These are phyloP conservation scores for Colletotrichum scovillei DNA, from an alignment of 2,329 filamentous ascomycete genomes.

Conservation along the genomic window DNA sequence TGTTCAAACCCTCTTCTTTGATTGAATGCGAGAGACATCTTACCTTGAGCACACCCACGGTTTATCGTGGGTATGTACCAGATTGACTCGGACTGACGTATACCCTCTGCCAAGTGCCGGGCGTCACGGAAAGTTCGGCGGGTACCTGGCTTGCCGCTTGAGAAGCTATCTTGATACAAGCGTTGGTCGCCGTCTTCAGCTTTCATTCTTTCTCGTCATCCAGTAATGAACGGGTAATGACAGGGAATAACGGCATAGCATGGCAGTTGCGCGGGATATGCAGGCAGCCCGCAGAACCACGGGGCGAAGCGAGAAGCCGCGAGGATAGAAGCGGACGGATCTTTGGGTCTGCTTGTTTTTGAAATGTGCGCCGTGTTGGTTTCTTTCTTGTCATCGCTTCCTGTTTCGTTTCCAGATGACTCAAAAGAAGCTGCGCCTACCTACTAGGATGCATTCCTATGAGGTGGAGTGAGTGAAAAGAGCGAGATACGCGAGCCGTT, in stretches of 20 bases:
- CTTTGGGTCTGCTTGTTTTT: not conserved
- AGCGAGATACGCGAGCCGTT: not conserved
- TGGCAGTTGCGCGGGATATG: not conserved
- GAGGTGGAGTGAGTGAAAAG: not conserved
- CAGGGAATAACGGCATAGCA: not conserved
- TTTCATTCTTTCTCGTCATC: not conserved
- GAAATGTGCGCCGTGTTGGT: not conserved
- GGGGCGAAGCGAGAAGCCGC: slow-evolving; percentile 8
- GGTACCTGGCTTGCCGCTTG: not conserved
- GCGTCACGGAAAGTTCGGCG: not conserved
- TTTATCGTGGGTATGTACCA: not conserved
- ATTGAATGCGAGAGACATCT: not conserved
- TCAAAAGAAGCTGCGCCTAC: not conserved
- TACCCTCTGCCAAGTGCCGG: not conserved
- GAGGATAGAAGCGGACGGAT: not conserved
- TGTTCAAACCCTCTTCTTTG: not conserved
- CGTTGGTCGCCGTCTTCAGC: not conserved
- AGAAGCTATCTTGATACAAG: not conserved
- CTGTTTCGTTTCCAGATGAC: slow-evolving; percentile 18
- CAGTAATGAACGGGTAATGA: not conserved
- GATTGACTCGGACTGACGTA: not conserved
- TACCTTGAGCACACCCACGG: not conserved
- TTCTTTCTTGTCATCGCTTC: slow-evolving; percentile 10
- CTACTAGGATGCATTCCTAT: slow-evolving; percentile 15
- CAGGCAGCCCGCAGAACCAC: not conserved